phyloP scores from a whole-genome alignment of 768 basidiomycete genomes.

The Lactarius quietus region DNA sequence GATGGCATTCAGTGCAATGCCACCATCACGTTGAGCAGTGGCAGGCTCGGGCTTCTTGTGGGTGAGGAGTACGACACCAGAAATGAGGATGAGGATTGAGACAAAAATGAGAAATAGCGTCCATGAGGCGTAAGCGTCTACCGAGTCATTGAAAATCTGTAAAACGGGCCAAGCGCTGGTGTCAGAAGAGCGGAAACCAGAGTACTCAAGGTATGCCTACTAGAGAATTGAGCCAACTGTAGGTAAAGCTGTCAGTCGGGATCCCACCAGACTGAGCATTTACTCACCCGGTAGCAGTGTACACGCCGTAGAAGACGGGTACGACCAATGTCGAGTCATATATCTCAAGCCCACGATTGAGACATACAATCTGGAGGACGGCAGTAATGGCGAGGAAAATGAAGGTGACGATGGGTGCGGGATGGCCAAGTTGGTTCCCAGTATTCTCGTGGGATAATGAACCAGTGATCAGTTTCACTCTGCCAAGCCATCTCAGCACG shows the following conservation, averaged over 20 bases:
- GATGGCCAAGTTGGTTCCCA: conserved; percentile 84
- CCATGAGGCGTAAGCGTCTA: conserved; percentile 85
- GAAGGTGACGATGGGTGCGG: conserved; percentile 72
- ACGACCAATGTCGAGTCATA: conserved; percentile 92
- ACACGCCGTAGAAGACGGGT: conserved; percentile 92
- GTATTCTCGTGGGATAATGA: conserved; percentile 75
- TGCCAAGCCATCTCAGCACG: conserved; percentile 31
- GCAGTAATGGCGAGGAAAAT: conserved; percentile 60
- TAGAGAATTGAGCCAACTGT: conserved; percentile 59
- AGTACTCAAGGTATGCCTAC: conserved; percentile 22
- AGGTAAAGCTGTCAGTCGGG: conserved; percentile 3
- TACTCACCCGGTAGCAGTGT: conserved; percentile 74
- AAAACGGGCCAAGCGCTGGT: not conserved
- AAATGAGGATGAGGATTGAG: conserved; percentile 83
- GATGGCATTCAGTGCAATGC: conserved; percentile 32
- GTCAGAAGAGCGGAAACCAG: not conserved
- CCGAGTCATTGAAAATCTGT: conserved; percentile 78
- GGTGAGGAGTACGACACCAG: conserved; percentile 89
- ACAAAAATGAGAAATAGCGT: conserved; percentile 82
- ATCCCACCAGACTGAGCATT: not conserved
- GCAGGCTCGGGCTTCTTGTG: conserved; percentile 80
- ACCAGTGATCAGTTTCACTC: conserved; percentile 78
- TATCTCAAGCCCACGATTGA: conserved; percentile 85
- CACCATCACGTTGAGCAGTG: conserved; percentile 30
- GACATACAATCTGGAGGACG: conserved; percentile 84